phyloP scores from a whole-genome alignment of 495 filamentous ascomycete species.

The Thozetella sp. region DNA sequence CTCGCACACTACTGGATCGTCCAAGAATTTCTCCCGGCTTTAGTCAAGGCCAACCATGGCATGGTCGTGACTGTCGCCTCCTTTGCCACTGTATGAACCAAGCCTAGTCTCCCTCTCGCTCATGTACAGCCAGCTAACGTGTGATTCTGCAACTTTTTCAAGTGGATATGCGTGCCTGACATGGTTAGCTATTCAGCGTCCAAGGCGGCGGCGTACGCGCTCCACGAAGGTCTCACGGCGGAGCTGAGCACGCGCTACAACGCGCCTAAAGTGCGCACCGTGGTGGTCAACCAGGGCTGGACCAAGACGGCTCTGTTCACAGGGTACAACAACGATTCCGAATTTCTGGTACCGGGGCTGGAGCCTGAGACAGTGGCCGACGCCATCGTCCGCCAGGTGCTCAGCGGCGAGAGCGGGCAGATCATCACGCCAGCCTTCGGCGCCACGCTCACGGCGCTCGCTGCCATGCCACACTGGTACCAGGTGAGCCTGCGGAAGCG shows the following conservation, averaged over 20 bases:
- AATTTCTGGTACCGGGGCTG: slow-evolving; percentile 57
- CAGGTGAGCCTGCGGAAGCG: slow-evolving; percentile 32
- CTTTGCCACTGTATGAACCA: no score
- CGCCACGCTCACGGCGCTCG: slow-evolving; percentile 27
- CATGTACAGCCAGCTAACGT: no score
- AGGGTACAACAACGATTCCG: slow-evolving; percentile 53
- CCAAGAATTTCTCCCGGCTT: slow-evolving; percentile 67
- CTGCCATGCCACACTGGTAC: slow-evolving; percentile 48
- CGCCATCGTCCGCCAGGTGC: slow-evolving; percentile 59
- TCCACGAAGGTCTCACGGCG: slow-evolving; percentile 70
- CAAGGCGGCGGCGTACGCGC: slow-evolving; percentile 67
- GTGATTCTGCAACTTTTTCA: no score
- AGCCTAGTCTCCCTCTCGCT: no score
- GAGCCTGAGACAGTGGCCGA: slow-evolving; percentile 67
- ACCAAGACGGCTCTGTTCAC: slow-evolving; percentile 62
- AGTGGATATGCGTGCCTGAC: slow-evolving; percentile 59
- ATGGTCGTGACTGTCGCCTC: slow-evolving; percentile 76
- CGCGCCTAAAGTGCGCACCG: slow-evolving; percentile 65
- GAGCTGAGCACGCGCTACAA: slow-evolving; percentile 63
- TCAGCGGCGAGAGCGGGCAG: slow-evolving; percentile 58
- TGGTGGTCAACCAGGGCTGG: slow-evolving; percentile 67
- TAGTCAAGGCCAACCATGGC: slow-evolving; percentile 67
- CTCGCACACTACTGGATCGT: slow-evolving; percentile 67
- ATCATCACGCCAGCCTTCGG: slow-evolving; percentile 53
- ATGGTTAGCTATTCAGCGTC: slow-evolving; percentile 70